Evolutionary conservation across 129 eudicot species (phyloP), one percentile per base, ranked within the genome.

Genomic region (Gnaphalium uliginosum): DNA sequence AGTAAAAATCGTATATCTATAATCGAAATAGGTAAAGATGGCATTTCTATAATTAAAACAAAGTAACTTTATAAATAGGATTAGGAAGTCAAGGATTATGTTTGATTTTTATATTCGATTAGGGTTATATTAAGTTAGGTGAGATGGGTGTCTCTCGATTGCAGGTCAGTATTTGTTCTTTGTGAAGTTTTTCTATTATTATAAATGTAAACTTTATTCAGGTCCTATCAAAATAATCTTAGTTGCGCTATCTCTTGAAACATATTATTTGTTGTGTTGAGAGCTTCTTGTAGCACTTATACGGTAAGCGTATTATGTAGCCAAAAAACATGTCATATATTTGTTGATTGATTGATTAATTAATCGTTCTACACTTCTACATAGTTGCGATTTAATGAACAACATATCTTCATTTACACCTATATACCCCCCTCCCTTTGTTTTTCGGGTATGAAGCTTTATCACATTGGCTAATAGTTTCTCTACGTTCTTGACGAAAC

Each of bases 21-120:
- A 4, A 67, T 39, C 32, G 33, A 68, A 37, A 68, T 68, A 22
- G 33, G 57, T 24, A 68, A 41, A 21, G 19, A 68, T 68, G 15
- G 11, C 13, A 11, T 68, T 66, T n/a, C 27, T n/a, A 39, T 25
- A 4, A 41, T 68, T 22, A 21, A 68, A 22, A 68, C 41, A 21
- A 41, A 68, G 8, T 21, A 41, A 41, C 33, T 68, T 33, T 19
- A 67, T 67, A 68, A 68, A 68, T 41, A 22, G 33, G 72, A 22
- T 68, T 68, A 46, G 8, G 72, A 68, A 68, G 10, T 21, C 30
- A 27, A 24, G 32, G 4, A 68, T 68, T 68, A 68, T 39, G 58
- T 53, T 68, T 68, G 21, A 43, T n/a, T 23, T 22, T 39, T 35
- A 48, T 8, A 69, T 48, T 50, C 0, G 14, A 15, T 69, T 25